Percentiles rank a stretch among this genome's conserved stretches.
These are phyloP conservation scores for Kwoniella botswanensis DNA, from an alignment of 768 basidiomycete genomes.

Conservation along the genomic window DNA sequence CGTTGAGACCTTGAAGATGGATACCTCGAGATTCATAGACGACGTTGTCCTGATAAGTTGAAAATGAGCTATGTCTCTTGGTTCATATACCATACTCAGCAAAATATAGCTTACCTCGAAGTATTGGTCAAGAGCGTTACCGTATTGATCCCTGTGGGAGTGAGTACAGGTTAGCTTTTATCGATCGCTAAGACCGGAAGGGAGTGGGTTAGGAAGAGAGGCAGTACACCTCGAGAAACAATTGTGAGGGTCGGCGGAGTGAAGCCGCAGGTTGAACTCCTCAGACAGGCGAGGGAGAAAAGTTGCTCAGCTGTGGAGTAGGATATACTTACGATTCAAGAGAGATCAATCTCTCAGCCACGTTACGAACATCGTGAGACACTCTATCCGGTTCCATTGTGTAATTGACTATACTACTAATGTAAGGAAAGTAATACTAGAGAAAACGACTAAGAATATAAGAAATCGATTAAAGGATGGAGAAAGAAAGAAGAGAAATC, in stretches of 20 bases:
- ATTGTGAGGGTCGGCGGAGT: background rate
- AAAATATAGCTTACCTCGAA: slow-evolving; percentile 37
- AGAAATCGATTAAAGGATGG: slow-evolving; percentile 3
- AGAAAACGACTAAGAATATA: background rate
- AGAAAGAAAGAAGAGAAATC: slow-evolving; percentile 10
- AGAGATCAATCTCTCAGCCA: slow-evolving; percentile 37
- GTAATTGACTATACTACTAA: background rate
- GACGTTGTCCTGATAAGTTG: slow-evolving; percentile 26
- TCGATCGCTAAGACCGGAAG: background rate
- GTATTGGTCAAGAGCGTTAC: slow-evolving; percentile 41
- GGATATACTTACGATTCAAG: slow-evolving; percentile 41
- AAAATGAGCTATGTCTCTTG: no score
- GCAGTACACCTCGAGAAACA: background rate
- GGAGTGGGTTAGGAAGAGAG: background rate
- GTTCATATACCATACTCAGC: no score
- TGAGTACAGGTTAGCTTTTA: background rate
- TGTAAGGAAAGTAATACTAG: background rate
- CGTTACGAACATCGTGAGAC: slow-evolving; percentile 18
- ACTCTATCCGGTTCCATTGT: slow-evolving; percentile 35
- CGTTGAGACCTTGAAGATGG: slow-evolving; percentile 30
- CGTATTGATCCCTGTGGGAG: slow-evolving; percentile 35
- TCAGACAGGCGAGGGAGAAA: no score
- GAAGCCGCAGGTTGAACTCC: no score
- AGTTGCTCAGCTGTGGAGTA: background rate
- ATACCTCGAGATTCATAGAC: slow-evolving; percentile 21